Evolutionary conservation across 345 rosid species (phyloP), one percentile per base, ranked within the genome.

Genomic region (Atalantia buxifolia): DNA sequence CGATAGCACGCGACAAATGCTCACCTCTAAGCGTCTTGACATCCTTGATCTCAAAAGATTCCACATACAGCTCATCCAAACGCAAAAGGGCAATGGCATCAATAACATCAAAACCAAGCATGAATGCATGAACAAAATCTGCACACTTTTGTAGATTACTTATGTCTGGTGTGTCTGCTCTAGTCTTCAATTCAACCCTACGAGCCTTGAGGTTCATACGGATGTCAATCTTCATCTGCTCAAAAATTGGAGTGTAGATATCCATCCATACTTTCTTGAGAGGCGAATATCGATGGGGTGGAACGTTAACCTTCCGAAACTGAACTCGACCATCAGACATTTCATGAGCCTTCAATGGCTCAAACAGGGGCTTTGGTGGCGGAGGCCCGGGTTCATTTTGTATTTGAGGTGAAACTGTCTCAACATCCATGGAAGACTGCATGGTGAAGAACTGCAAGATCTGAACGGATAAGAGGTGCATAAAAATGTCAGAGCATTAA

Each of bases 211-310:
- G 92, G 79, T 92, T 91, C 97, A 94, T 94, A 5, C 92, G 90
- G 64, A 95, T 80, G 83, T 95, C 98, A n/a, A 95, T 69, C 84
- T 93, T 93, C 98, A 95, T 92, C 72, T 95, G 94, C 72, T 95
- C 94, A 59, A 89, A 89, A 19, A 95, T 65, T 0, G 95, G 94
- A 5, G 91, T 78, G 83, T 90, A 95, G 84, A 93, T 92, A 40
- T 91, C 94, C 92, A 90, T 82, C 98, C 98, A 95, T 9, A 84
- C 88, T 81, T 93, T 95, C 91, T 92, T 92, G 56, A 91, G 89
- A 12, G 98, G 98, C 0, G 94, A 64, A 85, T 92, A 93, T 53
- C 97, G 85, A 77, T 92, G 94, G 6, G 95, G 94, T 0, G 98
- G 98, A 27, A 95, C 97, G 0, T 92, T 66, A 12, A 93, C 73